These are phyloP conservation scores for Astrothelium macrocarpum DNA, from an alignment of 495 filamentous ascomycete species.

Conservation along the genomic window DNA sequence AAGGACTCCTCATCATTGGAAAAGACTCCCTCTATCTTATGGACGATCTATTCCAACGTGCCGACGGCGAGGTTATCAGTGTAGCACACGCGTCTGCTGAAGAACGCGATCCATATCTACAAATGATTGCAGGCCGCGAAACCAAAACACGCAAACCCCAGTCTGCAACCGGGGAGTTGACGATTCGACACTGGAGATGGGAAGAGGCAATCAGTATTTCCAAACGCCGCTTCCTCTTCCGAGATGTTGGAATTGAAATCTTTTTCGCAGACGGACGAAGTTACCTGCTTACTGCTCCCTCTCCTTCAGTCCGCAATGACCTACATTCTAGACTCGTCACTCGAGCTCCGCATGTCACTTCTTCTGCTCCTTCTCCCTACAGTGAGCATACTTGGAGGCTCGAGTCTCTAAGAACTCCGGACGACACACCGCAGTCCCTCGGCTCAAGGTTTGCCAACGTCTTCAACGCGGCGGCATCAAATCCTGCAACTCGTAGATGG, in stretches of 20 bases:
- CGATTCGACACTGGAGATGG: slow-evolving; percentile 87
- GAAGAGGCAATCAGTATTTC: slow-evolving; percentile 92
- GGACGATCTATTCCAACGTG: slow-evolving; percentile 87
- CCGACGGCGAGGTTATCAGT: slow-evolving; percentile 91
- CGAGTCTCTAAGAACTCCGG: slow-evolving; percentile 70
- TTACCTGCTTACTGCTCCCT: slow-evolving; percentile 79
- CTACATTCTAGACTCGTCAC: slow-evolving; percentile 61
- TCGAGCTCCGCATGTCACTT: slow-evolving; percentile 67
- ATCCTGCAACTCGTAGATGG: slow-evolving; percentile 85
- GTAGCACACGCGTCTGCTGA: slow-evolving; percentile 87
- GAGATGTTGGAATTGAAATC: slow-evolving; percentile 87
- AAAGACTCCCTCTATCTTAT: slow-evolving; percentile 88
- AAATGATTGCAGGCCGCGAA: slow-evolving; percentile 79
- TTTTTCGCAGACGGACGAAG: slow-evolving; percentile 96
- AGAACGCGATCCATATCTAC: slow-evolving; percentile 88
- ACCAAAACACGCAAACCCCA: slow-evolving; percentile 41
- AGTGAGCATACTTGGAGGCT: slow-evolving; percentile 72
- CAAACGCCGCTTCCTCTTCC: slow-evolving; percentile 87
- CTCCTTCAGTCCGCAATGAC: slow-evolving; percentile 61
- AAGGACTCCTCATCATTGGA: slow-evolving; percentile 87
- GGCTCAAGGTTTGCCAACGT: slow-evolving; percentile 92
- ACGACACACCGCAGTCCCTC: slow-evolving; percentile 72
- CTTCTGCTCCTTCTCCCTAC: slow-evolving; percentile 36
- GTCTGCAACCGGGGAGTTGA: slow-evolving; percentile 52
- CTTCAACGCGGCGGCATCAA: slow-evolving; percentile 62